Base-by-base conservation (phyloP, 192 early-diverging fungal species). In the Podochytrium sp. region DNA sequence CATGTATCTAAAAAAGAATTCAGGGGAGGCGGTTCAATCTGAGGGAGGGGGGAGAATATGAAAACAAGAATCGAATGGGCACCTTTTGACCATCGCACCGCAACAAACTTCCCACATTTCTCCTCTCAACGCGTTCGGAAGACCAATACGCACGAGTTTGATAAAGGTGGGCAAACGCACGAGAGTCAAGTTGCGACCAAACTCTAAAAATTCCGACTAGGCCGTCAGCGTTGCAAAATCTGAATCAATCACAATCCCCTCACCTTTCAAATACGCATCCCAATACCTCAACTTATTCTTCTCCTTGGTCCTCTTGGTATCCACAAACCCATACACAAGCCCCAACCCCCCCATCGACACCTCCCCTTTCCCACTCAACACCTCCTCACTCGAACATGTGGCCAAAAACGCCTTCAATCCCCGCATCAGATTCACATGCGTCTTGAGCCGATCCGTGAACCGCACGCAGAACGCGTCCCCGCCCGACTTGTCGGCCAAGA, bases 41-140 rank as follows among this genome's bases (percentile, higher is more conserved):
- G n/a, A n/a, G n/a, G 30, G 58, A 30, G 16, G 20, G 61, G 20
- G n/a, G 20, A 10, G n/a, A 18, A 68, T 41, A 4, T 12, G 10
- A 68, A n/a, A 35, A 47, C n/a, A 56, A 58, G 33, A 55, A 69
- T 70, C 20, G 51, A 39, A 0, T 58, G 0, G 23, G 20, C 18
- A 84, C 40, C 96, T 83, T 75, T 95, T 85, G 51, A 90, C 92
- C 72, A 96, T 91, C 23, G 95, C 89, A 25, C 96, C 96, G 58
- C 90, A 92, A 79, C 90, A 92, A 20, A 93, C 81, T 77, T 98
- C 96, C 96, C 96, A 98, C 32, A 96, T 88, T 78, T 98, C 96
- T 35, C 94, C 96, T 29, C 96, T 87, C 73, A 98, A 78, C 30
- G 83, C 78, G 76, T 95, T 94, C 4, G 95, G 93, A 41, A 98